Evolutionary conservation across 108 stramenopile species (phyloP).

Genomic region (Heterococcus sp.): DNA sequence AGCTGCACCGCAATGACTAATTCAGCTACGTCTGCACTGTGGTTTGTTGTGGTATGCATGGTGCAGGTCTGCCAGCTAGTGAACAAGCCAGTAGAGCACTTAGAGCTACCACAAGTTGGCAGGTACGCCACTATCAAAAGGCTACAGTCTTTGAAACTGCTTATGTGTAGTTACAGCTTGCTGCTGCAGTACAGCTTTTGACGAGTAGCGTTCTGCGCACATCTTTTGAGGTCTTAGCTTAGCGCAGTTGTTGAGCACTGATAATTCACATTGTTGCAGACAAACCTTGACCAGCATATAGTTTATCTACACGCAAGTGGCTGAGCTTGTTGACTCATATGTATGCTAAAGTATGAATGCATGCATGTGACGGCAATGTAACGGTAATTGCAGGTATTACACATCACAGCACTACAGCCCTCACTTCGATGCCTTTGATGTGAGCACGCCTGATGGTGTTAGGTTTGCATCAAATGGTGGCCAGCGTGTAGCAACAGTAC

Average conservation of each 20-base stretch:
- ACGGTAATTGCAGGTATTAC: neutral
- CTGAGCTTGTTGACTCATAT: neutral
- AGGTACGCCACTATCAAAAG: neutral
- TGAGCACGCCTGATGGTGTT: conserved; percentile 31
- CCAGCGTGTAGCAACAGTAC: conserved; percentile 82
- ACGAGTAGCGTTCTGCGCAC: neutral
- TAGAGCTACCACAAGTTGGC: conserved; percentile 47
- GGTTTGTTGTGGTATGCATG: neutral
- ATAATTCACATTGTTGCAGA: neutral
- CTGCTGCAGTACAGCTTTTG: no score
- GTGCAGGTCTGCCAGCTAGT: conserved; percentile 21
- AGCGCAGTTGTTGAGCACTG: neutral
- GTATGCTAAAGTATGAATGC: conserved; percentile 20
- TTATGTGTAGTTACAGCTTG: no score
- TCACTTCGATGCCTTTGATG: conserved; percentile 47
- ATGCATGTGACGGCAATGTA: no score
- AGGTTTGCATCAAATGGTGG: conserved; percentile 67
- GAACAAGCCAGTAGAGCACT: conserved; percentile 25
- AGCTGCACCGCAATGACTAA: neutral
- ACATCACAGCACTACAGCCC: conserved; percentile 21
- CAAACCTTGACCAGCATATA: neutral
- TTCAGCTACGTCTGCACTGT: neutral
- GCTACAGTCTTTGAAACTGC: no score
- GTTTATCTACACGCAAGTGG: neutral
- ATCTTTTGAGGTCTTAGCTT: neutral